Percentiles rank a stretch among this genome's conserved stretches.
phyloP scores from a whole-genome alignment of 140 eudicot species.

The Senecio squalidus region DNA sequence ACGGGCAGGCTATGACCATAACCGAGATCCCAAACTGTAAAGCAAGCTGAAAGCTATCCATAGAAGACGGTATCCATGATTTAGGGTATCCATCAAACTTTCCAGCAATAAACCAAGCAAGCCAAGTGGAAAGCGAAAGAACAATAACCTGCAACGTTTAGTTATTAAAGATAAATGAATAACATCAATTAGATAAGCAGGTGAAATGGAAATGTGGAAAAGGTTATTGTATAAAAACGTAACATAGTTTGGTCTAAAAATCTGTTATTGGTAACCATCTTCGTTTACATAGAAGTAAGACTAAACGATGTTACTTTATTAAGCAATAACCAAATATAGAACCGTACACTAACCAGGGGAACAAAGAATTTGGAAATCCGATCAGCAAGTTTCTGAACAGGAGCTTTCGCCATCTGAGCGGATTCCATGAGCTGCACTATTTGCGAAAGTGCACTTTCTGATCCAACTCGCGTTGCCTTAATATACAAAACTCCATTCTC shows the following conservation, averaged over 20 bases:
- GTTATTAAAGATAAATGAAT: neutral
- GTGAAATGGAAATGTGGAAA: no score
- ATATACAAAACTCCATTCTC: slow-evolving; percentile 85
- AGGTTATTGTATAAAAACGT: no score
- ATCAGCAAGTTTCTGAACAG: slow-evolving; percentile 92
- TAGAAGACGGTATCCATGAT: slow-evolving; percentile 82
- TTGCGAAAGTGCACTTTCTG: slow-evolving; percentile 93
- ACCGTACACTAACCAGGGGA: slow-evolving; percentile 54
- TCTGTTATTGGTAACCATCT: no score
- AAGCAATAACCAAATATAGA: neutral
- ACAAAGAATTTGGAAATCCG: slow-evolving; percentile 86
- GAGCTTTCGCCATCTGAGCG: slow-evolving; percentile 99
- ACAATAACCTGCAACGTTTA: slow-evolving; percentile 53
- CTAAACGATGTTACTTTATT: neutral
- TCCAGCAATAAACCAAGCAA: slow-evolving; percentile 82
- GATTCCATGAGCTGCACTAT: slow-evolving; percentile 92
- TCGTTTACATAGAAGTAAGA: no score
- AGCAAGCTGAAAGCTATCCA: slow-evolving; percentile 96
- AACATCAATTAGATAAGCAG: no score
- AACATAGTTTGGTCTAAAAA: no score
- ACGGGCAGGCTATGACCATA: slow-evolving; percentile 97
- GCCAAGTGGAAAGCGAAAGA: slow-evolving; percentile 73
- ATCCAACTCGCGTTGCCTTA: slow-evolving; percentile 85
- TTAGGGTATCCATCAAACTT: slow-evolving; percentile 57
- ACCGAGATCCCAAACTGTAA: slow-evolving; percentile 93